These are phyloP conservation scores for Phialophora chinensis DNA, from an alignment of 2,329 filamentous ascomycete genomes.

Conservation along the genomic window DNA sequence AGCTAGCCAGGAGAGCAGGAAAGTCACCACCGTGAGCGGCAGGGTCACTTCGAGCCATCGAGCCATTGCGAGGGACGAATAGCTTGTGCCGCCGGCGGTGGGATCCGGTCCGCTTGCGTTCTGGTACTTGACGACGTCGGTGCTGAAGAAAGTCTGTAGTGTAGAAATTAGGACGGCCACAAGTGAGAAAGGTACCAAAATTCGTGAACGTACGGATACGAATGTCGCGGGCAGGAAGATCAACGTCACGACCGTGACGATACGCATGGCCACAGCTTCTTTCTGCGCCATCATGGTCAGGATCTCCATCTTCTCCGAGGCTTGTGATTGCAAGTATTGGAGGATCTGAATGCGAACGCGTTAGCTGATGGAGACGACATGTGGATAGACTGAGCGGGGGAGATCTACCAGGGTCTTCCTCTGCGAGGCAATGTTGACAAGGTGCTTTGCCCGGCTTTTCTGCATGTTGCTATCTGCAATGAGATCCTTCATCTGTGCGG, in stretches of 20 bases:
- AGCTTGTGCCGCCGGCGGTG: neutral
- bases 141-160: conserved; percentile 49
- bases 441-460: conserved; percentile 44
- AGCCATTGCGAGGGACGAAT: conserved; percentile 2
- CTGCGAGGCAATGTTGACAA: conserved; percentile 46
- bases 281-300: conserved; percentile 42
- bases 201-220: conserved; percentile 42
- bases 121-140: conserved; percentile 49
- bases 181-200: neutral
- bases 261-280: conserved; percentile 45
- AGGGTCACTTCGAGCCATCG: conserved; percentile 4
- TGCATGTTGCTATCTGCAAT: conserved; percentile 48
- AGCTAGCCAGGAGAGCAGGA: neutral
- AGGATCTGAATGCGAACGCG: conserved; percentile 41
- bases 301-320: conserved; percentile 42
- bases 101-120: conserved; percentile 31
- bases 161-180: neutral
- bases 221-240: conserved; percentile 47
- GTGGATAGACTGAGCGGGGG: too few relatives aligned
- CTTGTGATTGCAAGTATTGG: conserved; percentile 46
- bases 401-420: conserved; percentile 43
- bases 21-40: conserved; percentile 1
- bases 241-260: conserved; percentile 45
- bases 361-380: neutral
- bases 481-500: conserved; percentile 45